These are phyloP conservation scores for Ettlia oleoabundans DNA, from an alignment of 139 green algal species.

Conservation along the genomic window DNA sequence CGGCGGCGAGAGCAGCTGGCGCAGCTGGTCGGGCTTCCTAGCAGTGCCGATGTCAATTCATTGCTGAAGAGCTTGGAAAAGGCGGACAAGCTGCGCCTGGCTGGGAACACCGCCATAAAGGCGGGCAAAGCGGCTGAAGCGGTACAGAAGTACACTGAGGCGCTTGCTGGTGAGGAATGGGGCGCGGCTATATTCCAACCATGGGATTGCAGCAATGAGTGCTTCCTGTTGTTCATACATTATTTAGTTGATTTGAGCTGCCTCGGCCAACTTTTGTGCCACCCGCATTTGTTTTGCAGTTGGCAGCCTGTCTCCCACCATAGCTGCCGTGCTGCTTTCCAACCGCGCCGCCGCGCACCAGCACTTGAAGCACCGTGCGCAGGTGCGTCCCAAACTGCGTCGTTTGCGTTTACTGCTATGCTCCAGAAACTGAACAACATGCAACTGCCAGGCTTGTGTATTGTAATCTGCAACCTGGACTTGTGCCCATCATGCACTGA, in stretches of 20 bases:
- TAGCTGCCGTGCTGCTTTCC: conserved; percentile 77
- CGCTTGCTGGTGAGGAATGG: too few relatives aligned
- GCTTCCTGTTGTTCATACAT: too few relatives aligned
- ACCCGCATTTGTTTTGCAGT: too few relatives aligned
- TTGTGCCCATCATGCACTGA: background rate
- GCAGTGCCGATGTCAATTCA: background rate
- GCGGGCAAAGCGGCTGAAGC: conserved; percentile 46
- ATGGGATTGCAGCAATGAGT: too few relatives aligned
- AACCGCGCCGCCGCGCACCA: conserved; percentile 83
- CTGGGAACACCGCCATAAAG: conserved; percentile 67
- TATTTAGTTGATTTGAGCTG: too few relatives aligned
- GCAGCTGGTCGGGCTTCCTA: conserved; percentile 27
- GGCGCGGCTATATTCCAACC: too few relatives aligned
- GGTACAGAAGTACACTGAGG: conserved; percentile 56
- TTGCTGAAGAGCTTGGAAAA: conserved; percentile 32
- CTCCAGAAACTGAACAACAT: too few relatives aligned
- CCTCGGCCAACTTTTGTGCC: too few relatives aligned
- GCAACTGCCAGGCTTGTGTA: too few relatives aligned
- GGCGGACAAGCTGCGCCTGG: conserved; percentile 49
- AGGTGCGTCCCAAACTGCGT: too few relatives aligned
- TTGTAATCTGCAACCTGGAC: background rate
- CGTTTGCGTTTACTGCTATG: too few relatives aligned
- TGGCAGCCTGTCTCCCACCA: conserved; percentile 40
- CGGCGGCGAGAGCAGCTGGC: conserved; percentile 7
- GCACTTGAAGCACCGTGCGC: conserved; percentile 30